These are phyloP conservation scores for Pichia kluyveri DNA, from an alignment of 805 yeast species.

Conservation along the genomic window DNA sequence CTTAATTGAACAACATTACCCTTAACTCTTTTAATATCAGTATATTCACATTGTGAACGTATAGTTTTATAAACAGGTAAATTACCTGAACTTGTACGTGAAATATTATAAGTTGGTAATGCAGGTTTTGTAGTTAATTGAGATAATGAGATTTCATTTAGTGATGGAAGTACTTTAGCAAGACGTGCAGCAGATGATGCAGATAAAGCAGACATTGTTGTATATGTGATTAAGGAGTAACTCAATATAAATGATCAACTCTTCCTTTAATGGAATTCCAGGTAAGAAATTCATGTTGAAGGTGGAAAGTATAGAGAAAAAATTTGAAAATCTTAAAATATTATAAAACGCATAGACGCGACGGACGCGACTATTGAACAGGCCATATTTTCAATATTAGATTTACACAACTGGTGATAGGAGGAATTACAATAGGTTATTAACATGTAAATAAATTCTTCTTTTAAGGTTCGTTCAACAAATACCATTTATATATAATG, in stretches of 20 bases:
- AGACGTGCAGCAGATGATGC: slow-evolving; percentile 9
- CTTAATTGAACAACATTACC: slow-evolving; percentile 64
- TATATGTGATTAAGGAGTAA: background rate
- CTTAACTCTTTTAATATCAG: slow-evolving; percentile 62
- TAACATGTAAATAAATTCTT: too few species aligned
- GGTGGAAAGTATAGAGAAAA: too few species aligned
- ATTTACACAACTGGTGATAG: too few species aligned
- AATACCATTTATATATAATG: slow-evolving; percentile 15
- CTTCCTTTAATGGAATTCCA: too few species aligned
- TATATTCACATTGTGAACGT: slow-evolving; percentile 52
- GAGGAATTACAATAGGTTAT: too few species aligned
- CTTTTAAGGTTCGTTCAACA: too few species aligned
- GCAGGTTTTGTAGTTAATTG: slow-evolving; percentile 26
- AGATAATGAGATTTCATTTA: slow-evolving; percentile 16
- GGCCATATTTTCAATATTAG: too few species aligned
- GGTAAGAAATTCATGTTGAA: too few species aligned
- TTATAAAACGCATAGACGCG: too few species aligned
- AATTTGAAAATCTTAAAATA: too few species aligned
- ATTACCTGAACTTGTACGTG: slow-evolving; percentile 53
- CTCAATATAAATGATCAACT: too few species aligned
- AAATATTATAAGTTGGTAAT: slow-evolving; percentile 31
- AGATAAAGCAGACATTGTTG: background rate
- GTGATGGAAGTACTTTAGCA: slow-evolving; percentile 18
- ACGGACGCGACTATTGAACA: too few species aligned
- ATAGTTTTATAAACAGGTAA: slow-evolving; percentile 74